Evolutionary conservation across 176 grass and related monocot species (phyloP), one percentile per base, ranked within the genome.

Genomic region (Oryza glaberrima): DNA sequence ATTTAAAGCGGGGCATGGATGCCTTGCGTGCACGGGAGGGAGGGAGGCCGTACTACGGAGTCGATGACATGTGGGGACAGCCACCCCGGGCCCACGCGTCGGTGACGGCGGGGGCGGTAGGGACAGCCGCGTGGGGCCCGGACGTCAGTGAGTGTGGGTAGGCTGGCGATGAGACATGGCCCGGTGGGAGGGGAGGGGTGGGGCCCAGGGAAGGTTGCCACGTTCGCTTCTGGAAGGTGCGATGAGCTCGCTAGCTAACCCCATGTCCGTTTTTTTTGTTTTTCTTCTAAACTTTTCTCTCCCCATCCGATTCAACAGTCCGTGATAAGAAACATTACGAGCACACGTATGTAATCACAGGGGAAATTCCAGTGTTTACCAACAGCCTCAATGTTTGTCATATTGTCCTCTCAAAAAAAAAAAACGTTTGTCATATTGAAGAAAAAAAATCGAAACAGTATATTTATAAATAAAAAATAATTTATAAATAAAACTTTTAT

Each of bases 191-290:
- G 11, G 46, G 12, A 4, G 22, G 19, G 6, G 36, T 3, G 4
- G 54, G 45, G 77, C 13, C 74, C 20, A 8, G 45, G 45, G 43
- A 78, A 46, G 79, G 84, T 11, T 86, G 88, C 84, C 88, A 86
- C 88, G 88, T 90, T 86, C 79, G 69, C 68, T 75, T 90, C 88
- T 86, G 68, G 84, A 90, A 83, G 83, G 66, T 82, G 78, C 72
- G 51, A 72, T 8, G 32, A 16, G 78, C 11, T 60, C 23, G 77
- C 69, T 45, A 7, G 66, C 32, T 58, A 23, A 63, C 58, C 58
- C n/a, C 70, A 58, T 36, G 78, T 43, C 78, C 71, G 47, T 34
- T 60, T 81, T 45, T 36, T 32, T 28, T 28, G 30, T 8, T 60
- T 63, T 63, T 23, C 9, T 63, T 22, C 19, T 56, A 0, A 7